Percentiles rank a stretch among this genome's conserved stretches.
These are phyloP conservation scores for Carex cristatella DNA, from an alignment of 176 grass and related monocot genomes.

Conservation along the genomic window DNA sequence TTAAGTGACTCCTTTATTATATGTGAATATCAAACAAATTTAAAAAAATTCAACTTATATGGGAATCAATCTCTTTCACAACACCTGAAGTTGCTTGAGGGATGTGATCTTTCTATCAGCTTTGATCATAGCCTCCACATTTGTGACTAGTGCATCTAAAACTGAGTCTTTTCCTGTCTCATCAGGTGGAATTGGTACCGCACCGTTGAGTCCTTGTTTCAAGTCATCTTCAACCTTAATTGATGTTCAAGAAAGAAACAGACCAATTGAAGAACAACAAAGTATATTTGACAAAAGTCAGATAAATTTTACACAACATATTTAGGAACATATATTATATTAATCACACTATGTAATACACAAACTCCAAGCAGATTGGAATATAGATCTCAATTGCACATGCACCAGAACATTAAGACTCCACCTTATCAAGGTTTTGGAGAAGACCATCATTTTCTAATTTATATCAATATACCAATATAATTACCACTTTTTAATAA, in stretches of 20 bases:
- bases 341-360: not conserved
- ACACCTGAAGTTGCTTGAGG: constrained; percentile 84
- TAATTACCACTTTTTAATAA: not conserved
- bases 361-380: not conserved
- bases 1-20: not conserved
- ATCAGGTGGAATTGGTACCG: constrained; percentile 44
- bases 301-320: not conserved
- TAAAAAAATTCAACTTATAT: no score
- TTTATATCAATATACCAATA: not conserved
- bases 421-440: not conserved
- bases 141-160: constrained; percentile 49
- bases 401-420: not conserved
- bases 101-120: constrained; percentile 78
- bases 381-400: not conserved
- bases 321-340: not conserved
- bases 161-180: constrained; percentile 37
- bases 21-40: not conserved
- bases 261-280: not conserved
- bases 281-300: not conserved
- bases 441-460: not conserved
- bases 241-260: not conserved
- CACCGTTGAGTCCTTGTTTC: constrained; percentile 38
- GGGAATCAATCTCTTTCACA: not conserved
- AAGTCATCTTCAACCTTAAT: constrained; percentile 58
- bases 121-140: constrained; percentile 83